phyloP scores from a whole-genome alignment of 2,329 filamentous ascomycete genomes.

The Verticillium albo-atrum region DNA sequence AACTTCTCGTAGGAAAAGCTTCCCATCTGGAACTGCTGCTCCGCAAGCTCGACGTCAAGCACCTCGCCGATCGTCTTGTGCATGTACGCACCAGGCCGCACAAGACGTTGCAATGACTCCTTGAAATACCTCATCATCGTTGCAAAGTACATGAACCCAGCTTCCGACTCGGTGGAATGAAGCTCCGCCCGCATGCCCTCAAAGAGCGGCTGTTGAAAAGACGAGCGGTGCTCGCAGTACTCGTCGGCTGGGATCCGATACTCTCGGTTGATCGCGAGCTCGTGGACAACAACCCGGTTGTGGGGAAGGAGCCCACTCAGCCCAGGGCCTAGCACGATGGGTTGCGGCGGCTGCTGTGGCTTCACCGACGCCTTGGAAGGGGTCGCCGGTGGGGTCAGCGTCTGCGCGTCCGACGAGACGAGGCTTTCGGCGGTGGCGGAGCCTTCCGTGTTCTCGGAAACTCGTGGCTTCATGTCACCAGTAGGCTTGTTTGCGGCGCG shows the following conservation, averaged over 20 bases:
- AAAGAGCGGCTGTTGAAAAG: conserved; percentile 44
- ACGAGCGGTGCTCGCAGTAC: conserved; percentile 52
- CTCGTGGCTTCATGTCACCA: conserved; percentile 67
- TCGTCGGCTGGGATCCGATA: conserved; percentile 65
- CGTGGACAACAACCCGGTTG: conserved; percentile 72
- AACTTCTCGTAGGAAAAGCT: conserved; percentile 79
- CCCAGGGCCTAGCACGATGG: conserved; percentile 28
- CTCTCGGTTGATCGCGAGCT: conserved; percentile 74
- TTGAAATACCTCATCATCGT: conserved; percentile 67
- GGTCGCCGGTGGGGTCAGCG: conserved; percentile 49
- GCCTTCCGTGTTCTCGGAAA: conserved; percentile 42
- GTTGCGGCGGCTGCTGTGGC: conserved; percentile 28
- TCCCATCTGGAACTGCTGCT: conserved; percentile 63
- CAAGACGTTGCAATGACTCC: conserved; percentile 66
- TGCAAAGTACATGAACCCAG: conserved; percentile 63
- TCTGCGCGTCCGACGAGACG: conserved; percentile 39
- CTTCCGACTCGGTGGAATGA: conserved; percentile 58
- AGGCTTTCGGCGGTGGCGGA: conserved; percentile 28
- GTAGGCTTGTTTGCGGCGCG: conserved; percentile 60
- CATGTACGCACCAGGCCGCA: conserved; percentile 69
- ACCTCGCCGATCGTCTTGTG: conserved; percentile 71
- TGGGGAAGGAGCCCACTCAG: conserved; percentile 59
- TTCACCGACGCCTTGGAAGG: conserved; percentile 27
- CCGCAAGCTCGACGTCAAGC: conserved; percentile 67
- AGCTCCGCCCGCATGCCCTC: conserved; percentile 60